Base-by-base conservation (phyloP, 108 stramenopile genomes). In the Ochromonas danica region DNA sequence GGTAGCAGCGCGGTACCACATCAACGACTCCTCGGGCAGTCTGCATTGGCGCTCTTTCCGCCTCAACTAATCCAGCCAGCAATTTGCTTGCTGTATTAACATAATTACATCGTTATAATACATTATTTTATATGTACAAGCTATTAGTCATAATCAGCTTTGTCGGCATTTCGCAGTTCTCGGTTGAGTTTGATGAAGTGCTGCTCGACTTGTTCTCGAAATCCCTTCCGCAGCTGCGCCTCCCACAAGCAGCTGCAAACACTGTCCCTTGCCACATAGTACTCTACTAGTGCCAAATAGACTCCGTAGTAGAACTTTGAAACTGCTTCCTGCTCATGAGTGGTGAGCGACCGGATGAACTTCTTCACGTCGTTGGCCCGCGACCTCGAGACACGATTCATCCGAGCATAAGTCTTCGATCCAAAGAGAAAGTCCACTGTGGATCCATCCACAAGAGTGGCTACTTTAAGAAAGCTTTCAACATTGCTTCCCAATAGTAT, bases 1-100 rank as follows among this genome's bases (percentile, higher is more conserved):
- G 30, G 88, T 96, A 41, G 92, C 94, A 22, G 90, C 90, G 80
- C 87, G 92, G 42, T 96, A 92, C 79, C 85, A 84, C 41, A 82
- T 96, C 79, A 93, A 94, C 83, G 95, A 96, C 83, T 25, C 63
- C 10, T n/a, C n/a, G n/a, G n/a, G n/a, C n/a, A 25, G 3, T 31
- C 63, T 67, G 10, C 63, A 67, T 36, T 67, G 63, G 63, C 17
- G 31, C 17, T 67, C 63, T 10, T 67, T 67, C 25, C 63, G 63
- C 31, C 27, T 28, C 31, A 33, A 3, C 6, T 67, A 36, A 67
- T 22, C 51, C 17, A n/a, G n/a, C n/a, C n/a, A n/a, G n/a, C n/a
- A n/a, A n/a, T n/a, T n/a, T n/a, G n/a, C n/a, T n/a, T n/a, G n/a
- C n/a, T n/a, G n/a, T n/a, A n/a, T n/a, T n/a, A n/a, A n/a, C n/a